A percentile compares a stretch with the other conserved stretches of the same genome.
phyloP scores from a whole-genome alignment of 2,329 filamentous ascomycete species.

The Botryotinia narcissicola region DNA sequence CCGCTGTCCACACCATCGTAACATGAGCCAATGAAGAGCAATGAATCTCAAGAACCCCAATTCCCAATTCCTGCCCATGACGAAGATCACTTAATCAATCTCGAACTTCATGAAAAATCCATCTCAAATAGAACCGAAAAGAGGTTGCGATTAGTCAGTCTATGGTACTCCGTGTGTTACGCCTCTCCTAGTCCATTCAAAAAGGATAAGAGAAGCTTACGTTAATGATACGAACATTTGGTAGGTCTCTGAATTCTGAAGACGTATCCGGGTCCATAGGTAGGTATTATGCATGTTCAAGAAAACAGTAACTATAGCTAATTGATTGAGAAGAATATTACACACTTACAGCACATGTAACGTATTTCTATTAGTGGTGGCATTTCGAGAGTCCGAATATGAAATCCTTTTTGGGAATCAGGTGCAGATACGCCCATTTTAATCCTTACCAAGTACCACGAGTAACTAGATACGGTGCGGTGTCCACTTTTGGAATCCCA shows the following conservation, averaged over 20 bases:
- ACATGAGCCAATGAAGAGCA: constrained; percentile 5
- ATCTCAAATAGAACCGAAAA: background rate
- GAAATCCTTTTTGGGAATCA: constrained; percentile 11
- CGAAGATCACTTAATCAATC: constrained; percentile 10
- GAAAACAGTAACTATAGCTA: background rate
- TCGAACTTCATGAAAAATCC: background rate
- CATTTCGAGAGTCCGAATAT: constrained; percentile 10
- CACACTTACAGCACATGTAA: background rate
- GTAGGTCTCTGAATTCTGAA: background rate
- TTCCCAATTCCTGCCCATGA: background rate
- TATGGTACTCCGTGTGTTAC: background rate
- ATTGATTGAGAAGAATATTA: background rate
- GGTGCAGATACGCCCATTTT: constrained; percentile 5
- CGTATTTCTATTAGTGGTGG: constrained; percentile 6
- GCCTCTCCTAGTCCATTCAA: no score
- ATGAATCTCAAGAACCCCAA: background rate
- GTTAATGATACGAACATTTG: background rate
- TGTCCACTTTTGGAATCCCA: constrained; percentile 18
- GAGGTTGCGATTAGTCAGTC: background rate
- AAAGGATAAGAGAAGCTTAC: background rate
- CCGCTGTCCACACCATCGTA: constrained; percentile 6
- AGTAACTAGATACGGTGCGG: constrained; percentile 6
- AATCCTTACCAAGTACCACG: background rate
- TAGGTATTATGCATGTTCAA: background rate
- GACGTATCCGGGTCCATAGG: background rate